These are phyloP conservation scores for Proliferodiscus dingleyae DNA, from an alignment of 2,329 filamentous ascomycete species.

Conservation along the genomic window DNA sequence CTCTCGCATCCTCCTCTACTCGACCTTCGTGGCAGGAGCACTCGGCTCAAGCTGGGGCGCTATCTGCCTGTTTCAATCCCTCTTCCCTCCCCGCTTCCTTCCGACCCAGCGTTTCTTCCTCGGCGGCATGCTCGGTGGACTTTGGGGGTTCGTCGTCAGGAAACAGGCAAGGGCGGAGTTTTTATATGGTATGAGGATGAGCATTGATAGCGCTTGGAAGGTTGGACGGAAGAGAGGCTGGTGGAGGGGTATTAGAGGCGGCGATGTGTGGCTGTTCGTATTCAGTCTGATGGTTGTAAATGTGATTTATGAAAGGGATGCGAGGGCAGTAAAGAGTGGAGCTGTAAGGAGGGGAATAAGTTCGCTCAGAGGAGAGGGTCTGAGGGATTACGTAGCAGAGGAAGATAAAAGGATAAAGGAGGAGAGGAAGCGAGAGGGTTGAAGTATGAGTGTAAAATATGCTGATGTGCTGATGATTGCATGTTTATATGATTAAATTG, in stretches of 20 bases:
- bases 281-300: slow-evolving; percentile 73
- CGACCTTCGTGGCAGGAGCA: slow-evolving; percentile 74
- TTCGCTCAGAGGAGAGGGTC: slow-evolving; percentile 28
- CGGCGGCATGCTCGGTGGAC: slow-evolving; percentile 76
- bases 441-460: neutral
- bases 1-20: slow-evolving; percentile 65
- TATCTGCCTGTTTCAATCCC: slow-evolving; percentile 81
- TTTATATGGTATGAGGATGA: slow-evolving; percentile 72
- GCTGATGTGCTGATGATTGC: slow-evolving; percentile 1
- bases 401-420: slow-evolving; percentile 20
- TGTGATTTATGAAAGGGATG: slow-evolving; percentile 44
- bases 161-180: slow-evolving; percentile 63
- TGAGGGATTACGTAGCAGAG: slow-evolving; percentile 21
- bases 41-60: slow-evolving; percentile 84
- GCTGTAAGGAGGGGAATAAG: slow-evolving; percentile 25
- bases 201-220: slow-evolving; percentile 83
- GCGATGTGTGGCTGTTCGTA: slow-evolving; percentile 82
- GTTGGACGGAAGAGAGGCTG: slow-evolving; percentile 85
- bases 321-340: slow-evolving; percentile 20
- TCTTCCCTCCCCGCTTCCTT: slow-evolving; percentile 68
- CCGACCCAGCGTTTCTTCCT: slow-evolving; percentile 86
- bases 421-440: slow-evolving; percentile 4
- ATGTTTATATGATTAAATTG: too few relatives aligned
- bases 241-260: slow-evolving; percentile 78
- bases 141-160: slow-evolving; percentile 77